Conservation (phyloP, 140 eudicot genomes). For the Senecio squalidus region DNA sequence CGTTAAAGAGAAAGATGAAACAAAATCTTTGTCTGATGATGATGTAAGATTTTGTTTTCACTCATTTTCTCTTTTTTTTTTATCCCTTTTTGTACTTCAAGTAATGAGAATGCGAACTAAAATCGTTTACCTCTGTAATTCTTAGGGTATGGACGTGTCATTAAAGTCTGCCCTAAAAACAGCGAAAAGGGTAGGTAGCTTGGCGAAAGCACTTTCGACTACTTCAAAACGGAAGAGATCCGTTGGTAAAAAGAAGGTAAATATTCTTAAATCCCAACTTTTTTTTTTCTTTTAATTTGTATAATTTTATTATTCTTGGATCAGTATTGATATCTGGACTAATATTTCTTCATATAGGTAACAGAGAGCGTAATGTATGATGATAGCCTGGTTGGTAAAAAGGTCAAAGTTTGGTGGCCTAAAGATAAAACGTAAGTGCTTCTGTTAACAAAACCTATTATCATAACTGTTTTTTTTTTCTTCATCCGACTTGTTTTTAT, state of each 20-base stretch:
- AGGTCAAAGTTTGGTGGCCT: conserved; percentile 95
- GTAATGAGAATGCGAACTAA: not conserved
- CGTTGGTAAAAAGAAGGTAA: conserved; percentile 39
- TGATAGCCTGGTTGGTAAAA: conserved; percentile 52
- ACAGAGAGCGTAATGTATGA: conserved; percentile 29
- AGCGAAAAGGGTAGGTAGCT: conserved; percentile 32
- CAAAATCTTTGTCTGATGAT: conserved; percentile 42
- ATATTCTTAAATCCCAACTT: not conserved
- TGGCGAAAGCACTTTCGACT: conserved; percentile 32
- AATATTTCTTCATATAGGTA: conserved; percentile 45
- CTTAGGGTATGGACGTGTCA: conserved; percentile 48
- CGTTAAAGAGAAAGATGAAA: conserved; percentile 33
- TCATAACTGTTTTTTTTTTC: too few relatives aligned
- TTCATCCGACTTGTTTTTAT: too few relatives aligned
- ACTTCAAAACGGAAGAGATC: conserved; percentile 62
- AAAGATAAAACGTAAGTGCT: conserved; percentile 50
- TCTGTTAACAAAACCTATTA: too few relatives aligned
- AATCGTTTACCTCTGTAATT: conserved; percentile 20
- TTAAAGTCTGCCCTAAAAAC: conserved; percentile 39
- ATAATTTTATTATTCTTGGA: not conserved
- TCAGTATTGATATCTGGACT: not conserved
- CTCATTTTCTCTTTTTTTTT: not conserved
- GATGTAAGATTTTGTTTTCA: conserved; percentile 26
- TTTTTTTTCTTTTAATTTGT: conserved; percentile 7
- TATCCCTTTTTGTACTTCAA: not conserved